Evolutionary conservation across 2,329 filamentous ascomycete species (phyloP).

Genomic region (Colletotrichum sp.): DNA sequence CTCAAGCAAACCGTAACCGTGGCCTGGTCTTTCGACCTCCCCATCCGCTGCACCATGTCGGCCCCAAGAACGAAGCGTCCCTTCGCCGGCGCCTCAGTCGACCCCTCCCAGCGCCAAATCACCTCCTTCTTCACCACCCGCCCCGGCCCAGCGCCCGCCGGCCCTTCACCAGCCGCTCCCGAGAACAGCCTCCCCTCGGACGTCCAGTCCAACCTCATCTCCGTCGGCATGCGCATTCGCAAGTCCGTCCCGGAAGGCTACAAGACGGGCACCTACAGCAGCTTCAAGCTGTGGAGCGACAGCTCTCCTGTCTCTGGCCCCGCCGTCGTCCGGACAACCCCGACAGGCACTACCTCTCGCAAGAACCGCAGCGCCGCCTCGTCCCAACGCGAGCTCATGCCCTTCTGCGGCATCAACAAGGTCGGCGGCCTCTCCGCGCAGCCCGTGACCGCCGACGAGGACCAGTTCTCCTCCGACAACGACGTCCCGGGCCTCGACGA

Average conservation of each 20-base stretch:
- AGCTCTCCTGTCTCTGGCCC: constrained; percentile 1
- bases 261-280: constrained; percentile 69
- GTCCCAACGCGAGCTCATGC: constrained; percentile 67
- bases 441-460: constrained; percentile 38
- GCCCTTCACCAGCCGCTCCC: constrained; percentile 9
- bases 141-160: constrained; percentile 20
- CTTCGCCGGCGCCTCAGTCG: constrained; percentile 64
- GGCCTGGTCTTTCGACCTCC: neutral
- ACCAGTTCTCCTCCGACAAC: constrained; percentile 27
- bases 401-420: constrained; percentile 83
- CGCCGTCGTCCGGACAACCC: constrained; percentile 22
- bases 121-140: constrained; percentile 62
- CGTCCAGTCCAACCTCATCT: constrained; percentile 84
- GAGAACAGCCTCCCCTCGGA: constrained; percentile 63
- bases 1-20: neutral
- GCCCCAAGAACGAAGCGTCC: constrained; percentile 63
- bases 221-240: constrained; percentile 91
- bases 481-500: constrained; percentile 39
- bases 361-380: constrained; percentile 28
- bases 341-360: constrained; percentile 8
- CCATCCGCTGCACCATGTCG: constrained; percentile 45
- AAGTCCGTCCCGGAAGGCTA: constrained; percentile 95
- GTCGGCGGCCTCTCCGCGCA: constrained; percentile 72
- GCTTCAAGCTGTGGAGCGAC: constrained; percentile 59
- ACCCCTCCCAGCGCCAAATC: constrained; percentile 66